These are phyloP conservation scores for Lolium multiflorum DNA, from an alignment of 176 grass and related monocot genomes.

Conservation along the genomic window DNA sequence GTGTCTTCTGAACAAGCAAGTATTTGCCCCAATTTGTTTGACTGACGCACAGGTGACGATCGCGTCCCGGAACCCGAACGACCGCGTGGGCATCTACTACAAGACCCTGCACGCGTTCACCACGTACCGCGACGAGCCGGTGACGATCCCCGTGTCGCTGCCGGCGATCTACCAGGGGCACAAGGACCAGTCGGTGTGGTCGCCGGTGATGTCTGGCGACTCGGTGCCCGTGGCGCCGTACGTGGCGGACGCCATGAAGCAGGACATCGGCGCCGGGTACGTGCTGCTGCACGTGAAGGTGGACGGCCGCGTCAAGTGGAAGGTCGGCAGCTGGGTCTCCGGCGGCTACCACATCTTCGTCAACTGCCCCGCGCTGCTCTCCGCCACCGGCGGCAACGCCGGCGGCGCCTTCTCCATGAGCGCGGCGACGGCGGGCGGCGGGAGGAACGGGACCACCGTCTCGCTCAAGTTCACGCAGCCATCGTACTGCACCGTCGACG, in stretches of 20 bases:
- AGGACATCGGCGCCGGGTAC: slow-evolving; percentile 70
- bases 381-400: slow-evolving; percentile 10
- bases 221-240: slow-evolving; percentile 56
- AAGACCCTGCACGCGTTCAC: slow-evolving; percentile 64
- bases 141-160: slow-evolving; percentile 60
- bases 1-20: not conserved
- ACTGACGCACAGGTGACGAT: slow-evolving; percentile 54
- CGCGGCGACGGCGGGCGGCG: slow-evolving; percentile 5
- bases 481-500: slow-evolving; percentile 67
- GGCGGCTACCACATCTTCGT: slow-evolving; percentile 73
- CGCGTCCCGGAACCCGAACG: slow-evolving; percentile 87
- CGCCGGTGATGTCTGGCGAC: slow-evolving; percentile 61
- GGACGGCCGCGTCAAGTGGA: slow-evolving; percentile 78
- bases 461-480: slow-evolving; percentile 65
- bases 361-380: slow-evolving; percentile 83
- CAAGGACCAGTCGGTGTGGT: slow-evolving; percentile 80
- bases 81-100: slow-evolving; percentile 80
- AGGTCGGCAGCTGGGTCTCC: slow-evolving; percentile 81
- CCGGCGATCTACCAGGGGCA: slow-evolving; percentile 75
- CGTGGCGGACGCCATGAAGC: slow-evolving; percentile 61
- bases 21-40: not conserved
- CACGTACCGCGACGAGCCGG: slow-evolving; percentile 64
- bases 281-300: slow-evolving; percentile 68
- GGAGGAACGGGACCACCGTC: slow-evolving; percentile 28
- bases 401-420: slow-evolving; percentile 47